These are phyloP conservation scores for Pythium phragmiticola DNA, from an alignment of 352 stramenopile genomes.

Conservation along the genomic window DNA sequence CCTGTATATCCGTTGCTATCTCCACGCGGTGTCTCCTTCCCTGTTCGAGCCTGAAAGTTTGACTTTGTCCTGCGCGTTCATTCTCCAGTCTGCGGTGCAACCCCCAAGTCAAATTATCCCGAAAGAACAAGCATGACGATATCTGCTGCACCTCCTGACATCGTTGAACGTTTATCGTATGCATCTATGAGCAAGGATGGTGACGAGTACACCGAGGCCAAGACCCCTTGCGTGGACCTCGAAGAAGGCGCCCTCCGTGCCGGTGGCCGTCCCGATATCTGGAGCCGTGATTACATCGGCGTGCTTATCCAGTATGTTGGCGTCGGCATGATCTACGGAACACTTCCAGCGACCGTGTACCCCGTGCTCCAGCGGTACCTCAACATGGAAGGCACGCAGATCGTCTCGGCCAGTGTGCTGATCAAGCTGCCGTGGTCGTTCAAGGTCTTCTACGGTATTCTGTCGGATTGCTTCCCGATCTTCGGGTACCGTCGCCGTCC, in stretches of 20 bases:
- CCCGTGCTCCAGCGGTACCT: slow-evolving; percentile 11
- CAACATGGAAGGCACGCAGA: slow-evolving; percentile 15
- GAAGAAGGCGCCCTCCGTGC: slow-evolving; percentile 1
- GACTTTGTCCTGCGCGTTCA: too few relatives aligned
- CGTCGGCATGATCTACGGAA: slow-evolving; percentile 20
- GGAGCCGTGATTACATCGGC: slow-evolving; percentile 12
- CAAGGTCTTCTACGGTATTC: slow-evolving; percentile 24
- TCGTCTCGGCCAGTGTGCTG: slow-evolving; percentile 7
- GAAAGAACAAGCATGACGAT: background rate
- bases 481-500: slow-evolving; percentile 20
- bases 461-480: slow-evolving; percentile 19
- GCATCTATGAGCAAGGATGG: background rate
- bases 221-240: background rate
- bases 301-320: slow-evolving; percentile 5
- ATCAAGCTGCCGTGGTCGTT: slow-evolving; percentile 21
- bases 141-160: background rate
- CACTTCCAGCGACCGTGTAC: slow-evolving; percentile 5
- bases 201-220: background rate
- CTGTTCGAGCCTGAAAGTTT: too few relatives aligned
- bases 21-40: too few relatives aligned
- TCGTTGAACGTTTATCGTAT: slow-evolving; percentile 8
- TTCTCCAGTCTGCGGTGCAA: too few relatives aligned
- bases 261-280: background rate
- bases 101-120: too few relatives aligned
- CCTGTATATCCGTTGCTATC: too few relatives aligned